Evolutionary conservation across 148 eudicot genomes (phyloP), one percentile per base, ranked within the genome.

Genomic region (Beta vulgaris): DNA sequence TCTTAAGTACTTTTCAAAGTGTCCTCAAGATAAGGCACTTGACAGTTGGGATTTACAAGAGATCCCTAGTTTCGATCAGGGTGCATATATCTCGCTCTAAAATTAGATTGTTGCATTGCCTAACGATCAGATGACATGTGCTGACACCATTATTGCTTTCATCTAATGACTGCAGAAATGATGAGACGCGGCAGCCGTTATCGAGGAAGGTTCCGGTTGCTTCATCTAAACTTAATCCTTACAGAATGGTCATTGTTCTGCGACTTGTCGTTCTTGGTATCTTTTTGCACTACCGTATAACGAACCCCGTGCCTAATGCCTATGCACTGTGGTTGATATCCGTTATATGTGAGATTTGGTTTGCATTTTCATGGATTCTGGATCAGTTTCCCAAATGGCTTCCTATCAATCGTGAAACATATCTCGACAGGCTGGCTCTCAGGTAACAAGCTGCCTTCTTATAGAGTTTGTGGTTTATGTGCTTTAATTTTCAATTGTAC

Each of bases 181-280:
- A 93, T 80, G 98, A 93, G 77, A 89, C 97, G 43, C 89, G 98
- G 2, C 98, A 93, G 65, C 98, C 98, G 49, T 87, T 93, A 60
- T 91, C 98, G 13, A 93, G 98, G 82, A 93, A 93, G 83, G 94
- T 93, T 84, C 91, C 98, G 57, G 72, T 93, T 77, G 85, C 98
- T 64, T 93, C 98, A 58, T 91, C 97, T 48, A 89, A 85, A 83
- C 91, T 93, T 62, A 93, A 93, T 76, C 98, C 98, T 72, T 93
- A 93, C 78, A 85, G 98, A 80, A 88, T 93, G 97, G 94, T 93
- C 49, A 93, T 93, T 77, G 89, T 89, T 55, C 76, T 93, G 61
- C 98, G 98, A 61, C 97, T 93, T 32, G 85, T 85, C 74, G 82
- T 93, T 86, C 88, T 93, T 65, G 85, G 86, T 66, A 79, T 93